Evolutionary conservation across 441 rosid species (phyloP).

Genomic region (Erodium moschatum): DNA sequence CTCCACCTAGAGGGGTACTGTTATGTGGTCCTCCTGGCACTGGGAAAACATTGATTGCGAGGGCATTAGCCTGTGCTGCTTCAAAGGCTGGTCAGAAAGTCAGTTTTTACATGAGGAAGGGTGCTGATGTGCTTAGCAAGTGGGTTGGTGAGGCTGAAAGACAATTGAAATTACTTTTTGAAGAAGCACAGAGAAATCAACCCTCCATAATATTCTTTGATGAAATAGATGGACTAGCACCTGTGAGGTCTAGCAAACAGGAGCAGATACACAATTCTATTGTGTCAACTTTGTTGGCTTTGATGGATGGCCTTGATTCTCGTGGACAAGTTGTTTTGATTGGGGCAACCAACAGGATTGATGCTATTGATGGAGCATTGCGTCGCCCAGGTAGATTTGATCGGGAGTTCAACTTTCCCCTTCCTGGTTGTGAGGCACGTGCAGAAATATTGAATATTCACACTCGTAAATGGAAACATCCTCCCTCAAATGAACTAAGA

Average conservation of each 20-base stretch:
- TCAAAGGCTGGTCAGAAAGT: constrained; percentile 99
- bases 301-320: constrained; percentile 99
- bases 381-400: constrained; percentile 99
- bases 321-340: constrained; percentile 99
- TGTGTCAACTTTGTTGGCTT: constrained; percentile 93
- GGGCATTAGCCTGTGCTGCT: constrained; percentile 99
- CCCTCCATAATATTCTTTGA: constrained; percentile 98
- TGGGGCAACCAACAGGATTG: constrained; percentile 99
- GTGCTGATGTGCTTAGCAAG: constrained; percentile 95
- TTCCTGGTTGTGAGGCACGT: constrained; percentile 97
- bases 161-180: constrained; percentile 88
- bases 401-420: constrained; percentile 94
- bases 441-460: constrained; percentile 93
- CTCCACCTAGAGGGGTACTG: constrained; percentile 98
- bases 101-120: constrained; percentile 99
- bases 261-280: constrained; percentile 99
- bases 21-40: constrained; percentile 99
- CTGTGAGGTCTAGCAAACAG: constrained; percentile 98
- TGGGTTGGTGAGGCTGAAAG: constrained; percentile 99
- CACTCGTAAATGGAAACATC: constrained; percentile 94
- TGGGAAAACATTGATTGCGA: constrained; percentile 94
- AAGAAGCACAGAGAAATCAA: constrained; percentile 96
- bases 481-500: constrained; percentile 79
- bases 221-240: constrained; percentile 99
- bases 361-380: constrained; percentile 98